Evolutionary conservation across 306 rosid genomes (phyloP), one percentile per base, ranked within the genome.

Genomic region (Cyamopsis tetragonoloba): DNA sequence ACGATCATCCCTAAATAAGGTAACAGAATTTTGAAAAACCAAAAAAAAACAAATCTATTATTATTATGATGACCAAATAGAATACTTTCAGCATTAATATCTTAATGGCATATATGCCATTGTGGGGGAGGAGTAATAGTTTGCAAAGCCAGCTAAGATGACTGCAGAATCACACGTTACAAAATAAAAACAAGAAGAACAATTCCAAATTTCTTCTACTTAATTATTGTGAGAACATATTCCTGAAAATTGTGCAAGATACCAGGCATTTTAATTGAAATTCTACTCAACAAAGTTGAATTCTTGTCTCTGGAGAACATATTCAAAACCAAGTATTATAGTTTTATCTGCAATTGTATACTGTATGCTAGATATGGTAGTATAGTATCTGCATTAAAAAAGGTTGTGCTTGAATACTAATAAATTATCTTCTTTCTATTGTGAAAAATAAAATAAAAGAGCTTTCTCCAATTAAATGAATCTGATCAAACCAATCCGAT

Each of bases 41-140:
- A n/a, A n/a, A n/a, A n/a, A n/a, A n/a, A n/a, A n/a, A n/a, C n/a
- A n/a, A n/a, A n/a, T n/a, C n/a, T n/a, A n/a, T n/a, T n/a, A n/a
- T n/a, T n/a, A 58, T 39, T 65, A 64, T 43, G 74, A 71, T 77
- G 44, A 78, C 78, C 68, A 69, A 60, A 69, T 12, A 71, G 66
- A 62, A 80, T 74, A 56, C 64, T 54, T 64, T 73, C 70, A 43
- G 27, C 51, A 37, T 68, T 49, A 53, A 47, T 55, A 20, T 68
- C 68, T 49, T 68, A 11, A 56, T 68, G 75, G 77, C 83, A 80
- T 80, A 70, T 66, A 70, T 73, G 58, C 61, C 57, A 77, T 37
- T 73, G 49, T 30, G 53, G 80, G 66, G 60, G 62, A n/a, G n/a
- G n/a, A n/a, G n/a, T n/a, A n/a, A n/a, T n/a, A n/a, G n/a, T n/a